Evolutionary conservation across 192 early-diverging fungal genomes (phyloP), one percentile per base, ranked within the genome.

Genomic region (Gonapodya prolifera): DNA sequence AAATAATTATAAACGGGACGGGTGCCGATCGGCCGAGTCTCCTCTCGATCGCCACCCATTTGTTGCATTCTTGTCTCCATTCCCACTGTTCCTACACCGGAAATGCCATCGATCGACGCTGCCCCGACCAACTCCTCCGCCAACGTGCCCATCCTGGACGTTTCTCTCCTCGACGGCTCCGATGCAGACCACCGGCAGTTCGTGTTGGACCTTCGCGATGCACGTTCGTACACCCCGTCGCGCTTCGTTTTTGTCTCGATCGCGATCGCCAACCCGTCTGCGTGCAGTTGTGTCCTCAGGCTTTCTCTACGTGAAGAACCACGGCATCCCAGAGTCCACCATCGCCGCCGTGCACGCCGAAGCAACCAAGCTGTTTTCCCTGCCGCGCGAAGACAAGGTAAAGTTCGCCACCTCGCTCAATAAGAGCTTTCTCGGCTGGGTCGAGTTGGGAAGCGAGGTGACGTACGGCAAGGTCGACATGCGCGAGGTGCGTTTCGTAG

Each of bases 391-490:
- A 32, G 71, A 73, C 2, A 73, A 73, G 71, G 71, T 29, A 2
- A 73, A 73, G 71, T 73, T 73, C 31, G 18, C 71, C 28, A 73
- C 32, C 8, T 18, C 18, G 2, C 71, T 73, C 16, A 30, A 18
- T 29, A 18, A 18, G 28, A 73, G 18, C 71, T 73, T 73, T 32
- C 13, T 30, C 8, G 71, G 71, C 16, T 73, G 71, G 71, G 32
- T 18, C 71, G 71, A 73, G 71, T 29, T 73, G 8, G 71, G 71
- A 8, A 61, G 45, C 23, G 71, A 73, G 31, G 32, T 32, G 71
- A 73, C 71, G 28, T 73, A 73, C 29, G 71, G 71, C 2, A 73
- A 73, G 71, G 29, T 73, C 32, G 71, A 73, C 71, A 73, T 73
- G 71, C 71, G 71, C 18, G 71, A 73, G 32, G 45, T 61, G 45